Percentiles rank a stretch among this genome's conserved stretches.
phyloP scores from a whole-genome alignment of 129 eudicot species.

The Rutidosis leptorrhynchoides region DNA sequence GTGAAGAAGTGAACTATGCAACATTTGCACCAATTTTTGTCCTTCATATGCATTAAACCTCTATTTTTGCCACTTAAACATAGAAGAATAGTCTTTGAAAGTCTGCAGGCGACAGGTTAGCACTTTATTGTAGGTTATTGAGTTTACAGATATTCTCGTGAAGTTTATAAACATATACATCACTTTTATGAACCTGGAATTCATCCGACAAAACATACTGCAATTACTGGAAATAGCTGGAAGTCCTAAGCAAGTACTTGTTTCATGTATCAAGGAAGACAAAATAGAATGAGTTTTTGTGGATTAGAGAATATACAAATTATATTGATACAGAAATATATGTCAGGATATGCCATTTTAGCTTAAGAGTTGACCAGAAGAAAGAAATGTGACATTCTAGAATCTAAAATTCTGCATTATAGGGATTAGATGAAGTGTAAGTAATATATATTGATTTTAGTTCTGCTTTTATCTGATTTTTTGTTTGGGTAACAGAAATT shows the following conservation, averaged over 20 bases:
- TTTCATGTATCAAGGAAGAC: background rate
- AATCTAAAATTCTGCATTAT: background rate
- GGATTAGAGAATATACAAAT: background rate
- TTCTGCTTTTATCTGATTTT: background rate
- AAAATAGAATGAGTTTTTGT: background rate
- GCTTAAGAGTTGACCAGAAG: background rate
- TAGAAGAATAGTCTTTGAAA: conserved; percentile 1
- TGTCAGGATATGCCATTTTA: background rate
- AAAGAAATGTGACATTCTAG: background rate
- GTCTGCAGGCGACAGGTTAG: conserved; percentile 8
- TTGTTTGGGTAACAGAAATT: background rate
- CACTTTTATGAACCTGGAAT: conserved; percentile 12
- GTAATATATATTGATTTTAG: background rate
- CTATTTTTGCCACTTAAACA: conserved; percentile 1
- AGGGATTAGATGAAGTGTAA: background rate
- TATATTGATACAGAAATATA: background rate
- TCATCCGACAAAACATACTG: background rate
- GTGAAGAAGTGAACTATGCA: background rate
- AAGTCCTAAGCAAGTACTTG: background rate
- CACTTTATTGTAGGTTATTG: conserved; percentile 9
- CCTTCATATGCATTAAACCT: conserved; percentile 3
- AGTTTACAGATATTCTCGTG: background rate
- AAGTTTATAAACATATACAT: background rate
- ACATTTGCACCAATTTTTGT: background rate
- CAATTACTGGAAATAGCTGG: background rate